A percentile compares a stretch with the other conserved stretches of the same genome.
phyloP scores from a whole-genome alignment of 208 protist genomes.

The Borovskyia barvae region DNA sequence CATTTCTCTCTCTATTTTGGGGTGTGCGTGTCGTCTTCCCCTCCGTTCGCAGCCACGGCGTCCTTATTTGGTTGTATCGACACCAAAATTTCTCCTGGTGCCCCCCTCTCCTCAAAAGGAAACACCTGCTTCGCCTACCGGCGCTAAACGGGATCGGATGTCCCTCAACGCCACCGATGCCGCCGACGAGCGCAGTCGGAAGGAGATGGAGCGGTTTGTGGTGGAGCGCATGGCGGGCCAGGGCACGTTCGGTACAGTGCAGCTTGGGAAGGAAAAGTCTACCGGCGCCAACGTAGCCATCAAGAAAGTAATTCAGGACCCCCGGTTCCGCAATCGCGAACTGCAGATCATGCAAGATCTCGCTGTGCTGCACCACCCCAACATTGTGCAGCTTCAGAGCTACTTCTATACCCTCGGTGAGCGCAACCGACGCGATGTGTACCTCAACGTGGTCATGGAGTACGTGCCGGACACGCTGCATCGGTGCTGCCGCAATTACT shows the following conservation, averaged over 20 bases:
- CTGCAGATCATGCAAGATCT: slow-evolving; percentile 93
- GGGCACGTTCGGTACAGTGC: slow-evolving; percentile 97
- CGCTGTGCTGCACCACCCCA: slow-evolving; percentile 87
- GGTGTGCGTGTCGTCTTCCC: neutral
- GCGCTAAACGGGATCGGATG: slow-evolving; percentile 44
- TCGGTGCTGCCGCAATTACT: slow-evolving; percentile 93
- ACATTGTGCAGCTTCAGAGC: slow-evolving; percentile 94
- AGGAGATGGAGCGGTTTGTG: slow-evolving; percentile 88
- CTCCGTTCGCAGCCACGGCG: slow-evolving; percentile 10
- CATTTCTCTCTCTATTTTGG: neutral
- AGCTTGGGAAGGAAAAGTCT: slow-evolving; percentile 83
- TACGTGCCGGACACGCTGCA: slow-evolving; percentile 99
- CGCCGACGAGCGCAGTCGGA: slow-evolving; percentile 60
- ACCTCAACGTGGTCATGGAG: slow-evolving; percentile 99
- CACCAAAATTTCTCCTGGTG: slow-evolving; percentile 20
- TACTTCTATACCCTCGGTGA: slow-evolving; percentile 97
- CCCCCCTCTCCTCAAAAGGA: slow-evolving; percentile 37
- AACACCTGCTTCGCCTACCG: no score
- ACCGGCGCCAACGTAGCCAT: slow-evolving; percentile 74
- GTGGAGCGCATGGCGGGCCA: slow-evolving; percentile 94
- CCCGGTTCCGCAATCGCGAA: slow-evolving; percentile 98
- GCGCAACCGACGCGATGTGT: slow-evolving; percentile 94
- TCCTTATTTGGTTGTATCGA: slow-evolving; percentile 21
- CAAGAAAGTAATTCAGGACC: slow-evolving; percentile 96
- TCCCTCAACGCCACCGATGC: slow-evolving; percentile 59